Percentiles rank a stretch among this genome's conserved stretches.
Evolutionary conservation across 2,329 filamentous ascomycete species (phyloP).

Genomic region (Pseudocercospora vitis): DNA sequence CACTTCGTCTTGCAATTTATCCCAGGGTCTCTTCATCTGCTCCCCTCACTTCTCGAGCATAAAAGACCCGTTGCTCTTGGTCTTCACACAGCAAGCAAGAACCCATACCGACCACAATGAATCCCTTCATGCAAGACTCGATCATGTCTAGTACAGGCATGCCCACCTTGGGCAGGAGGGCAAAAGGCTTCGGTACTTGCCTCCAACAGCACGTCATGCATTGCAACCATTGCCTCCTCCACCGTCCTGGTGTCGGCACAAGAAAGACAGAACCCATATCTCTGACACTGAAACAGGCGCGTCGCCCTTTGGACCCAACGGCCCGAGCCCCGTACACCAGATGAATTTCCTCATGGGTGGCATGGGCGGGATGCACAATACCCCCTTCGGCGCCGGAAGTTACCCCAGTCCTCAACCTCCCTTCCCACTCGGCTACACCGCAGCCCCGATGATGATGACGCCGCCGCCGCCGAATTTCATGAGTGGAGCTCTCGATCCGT

Average conservation of each 20-base stretch:
- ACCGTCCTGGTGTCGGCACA: no score
- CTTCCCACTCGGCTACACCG: conserved; percentile 11
- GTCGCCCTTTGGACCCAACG: conserved; percentile 17
- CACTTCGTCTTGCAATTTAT: background rate
- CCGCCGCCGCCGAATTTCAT: background rate
- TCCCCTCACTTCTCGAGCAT: background rate
- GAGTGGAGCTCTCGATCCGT: no score
- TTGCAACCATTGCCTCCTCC: background rate
- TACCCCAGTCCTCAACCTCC: conserved; percentile 22
- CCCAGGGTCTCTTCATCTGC: background rate
- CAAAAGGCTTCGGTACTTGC: conserved; percentile 15
- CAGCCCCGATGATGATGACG: conserved; percentile 6
- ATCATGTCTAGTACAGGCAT: conserved; percentile 11
- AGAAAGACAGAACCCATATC: background rate
- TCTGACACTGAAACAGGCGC: conserved; percentile 10
- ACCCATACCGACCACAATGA: background rate
- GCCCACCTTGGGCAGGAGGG: conserved; percentile 17
- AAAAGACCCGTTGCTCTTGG: background rate
- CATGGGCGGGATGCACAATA: conserved; percentile 15
- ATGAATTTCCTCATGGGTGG: conserved; percentile 23
- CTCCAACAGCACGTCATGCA: background rate
- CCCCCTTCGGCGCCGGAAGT: conserved; percentile 19
- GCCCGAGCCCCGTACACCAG: conserved; percentile 21
- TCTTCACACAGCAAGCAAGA: background rate
- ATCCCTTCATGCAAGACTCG: conserved; percentile 11